Percentiles rank a stretch among this genome's conserved stretches.
phyloP scores from a whole-genome alignment of 2,329 filamentous ascomycete species.

The Fusarium sp. region DNA sequence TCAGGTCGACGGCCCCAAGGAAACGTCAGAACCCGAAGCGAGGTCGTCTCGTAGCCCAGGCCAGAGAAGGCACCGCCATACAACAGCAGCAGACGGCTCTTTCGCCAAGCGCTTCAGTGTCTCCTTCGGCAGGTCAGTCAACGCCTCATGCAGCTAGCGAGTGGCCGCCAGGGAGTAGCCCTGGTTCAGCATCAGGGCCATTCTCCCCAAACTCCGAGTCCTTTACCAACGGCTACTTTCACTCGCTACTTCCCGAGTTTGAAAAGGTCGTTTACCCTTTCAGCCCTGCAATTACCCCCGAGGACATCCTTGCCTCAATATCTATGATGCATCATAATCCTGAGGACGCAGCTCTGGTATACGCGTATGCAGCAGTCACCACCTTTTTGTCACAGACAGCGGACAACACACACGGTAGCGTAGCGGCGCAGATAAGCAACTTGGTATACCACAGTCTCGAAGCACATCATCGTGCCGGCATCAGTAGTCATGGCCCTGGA shows the following conservation, averaged over 20 bases:
- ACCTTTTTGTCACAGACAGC: conserved; percentile 40
- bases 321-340: conserved; percentile 38
- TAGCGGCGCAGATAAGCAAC: conserved; percentile 41
- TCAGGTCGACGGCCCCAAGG: conserved; percentile 34
- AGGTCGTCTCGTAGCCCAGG: conserved; percentile 40
- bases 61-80: conserved; percentile 30
- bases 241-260: conserved; percentile 33
- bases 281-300: conserved; percentile 36
- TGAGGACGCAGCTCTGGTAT: conserved; percentile 39
- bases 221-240: conserved; percentile 38
- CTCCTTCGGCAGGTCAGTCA: conserved; percentile 30
- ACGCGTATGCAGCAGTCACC: conserved; percentile 42
- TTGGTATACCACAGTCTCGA: conserved; percentile 46
- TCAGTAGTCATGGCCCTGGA: conserved; percentile 48
- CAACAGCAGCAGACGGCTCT: conserved; percentile 29
- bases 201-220: conserved; percentile 30
- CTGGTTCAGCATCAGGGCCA: conserved; percentile 30
- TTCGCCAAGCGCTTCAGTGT: conserved; percentile 36
- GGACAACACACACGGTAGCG: conserved; percentile 38
- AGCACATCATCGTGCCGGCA: conserved; percentile 48
- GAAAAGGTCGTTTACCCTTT: conserved; percentile 43
- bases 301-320: conserved; percentile 36
- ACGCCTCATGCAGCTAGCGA: conserved; percentile 28
- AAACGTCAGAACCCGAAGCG: conserved; percentile 43
- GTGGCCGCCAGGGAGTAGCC: conserved; percentile 32